A percentile compares a stretch with the other conserved stretches of the same genome.
Evolutionary conservation across 2,329 filamentous ascomycete genomes (phyloP).

Genomic region (Ceratocystis diversiconidia): DNA sequence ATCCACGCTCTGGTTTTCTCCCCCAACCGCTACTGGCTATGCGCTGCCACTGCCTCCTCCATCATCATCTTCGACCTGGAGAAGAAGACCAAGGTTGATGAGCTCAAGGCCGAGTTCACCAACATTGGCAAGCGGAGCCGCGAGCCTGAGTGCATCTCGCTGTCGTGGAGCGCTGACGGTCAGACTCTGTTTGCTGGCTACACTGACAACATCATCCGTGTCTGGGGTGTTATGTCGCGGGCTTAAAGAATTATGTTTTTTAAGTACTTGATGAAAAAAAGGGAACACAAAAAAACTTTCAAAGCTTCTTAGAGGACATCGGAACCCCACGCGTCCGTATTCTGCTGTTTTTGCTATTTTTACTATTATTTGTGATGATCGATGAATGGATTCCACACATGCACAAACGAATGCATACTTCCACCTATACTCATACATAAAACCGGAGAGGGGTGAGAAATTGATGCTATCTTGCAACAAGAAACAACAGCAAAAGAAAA

Average conservation of each 20-base stretch:
- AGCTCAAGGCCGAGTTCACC: conserved; percentile 93
- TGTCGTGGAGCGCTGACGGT: conserved; percentile 96
- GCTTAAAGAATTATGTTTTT: conserved; percentile 40
- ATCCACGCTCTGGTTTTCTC: conserved; percentile 99
- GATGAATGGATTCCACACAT: conserved; percentile 5
- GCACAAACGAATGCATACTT: not conserved
- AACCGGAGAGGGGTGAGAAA: not conserved
- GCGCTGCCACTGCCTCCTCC: conserved; percentile 88
- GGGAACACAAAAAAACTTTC: conserved; percentile 20
- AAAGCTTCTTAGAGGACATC: conserved; percentile 18
- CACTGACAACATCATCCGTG: conserved; percentile 98
- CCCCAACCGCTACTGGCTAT: conserved; percentile 99
- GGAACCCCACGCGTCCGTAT: conserved; percentile 12
- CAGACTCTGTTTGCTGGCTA: conserved; percentile 99
- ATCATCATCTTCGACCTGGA: conserved; percentile 99
- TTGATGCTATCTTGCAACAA: not conserved
- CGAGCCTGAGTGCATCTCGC: conserved; percentile 92
- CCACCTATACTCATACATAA: not conserved
- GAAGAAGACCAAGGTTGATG: conserved; percentile 99
- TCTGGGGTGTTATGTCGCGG: conserved; percentile 94
- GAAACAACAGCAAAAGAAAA: not conserved
- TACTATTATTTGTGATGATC: conserved; percentile 16
- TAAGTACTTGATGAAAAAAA: conserved; percentile 20
- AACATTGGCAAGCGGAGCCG: conserved; percentile 97
- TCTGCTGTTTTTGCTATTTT: conserved; percentile 13